phyloP scores from a whole-genome alignment of 306 rosid species.

The Casuarina glauca region DNA sequence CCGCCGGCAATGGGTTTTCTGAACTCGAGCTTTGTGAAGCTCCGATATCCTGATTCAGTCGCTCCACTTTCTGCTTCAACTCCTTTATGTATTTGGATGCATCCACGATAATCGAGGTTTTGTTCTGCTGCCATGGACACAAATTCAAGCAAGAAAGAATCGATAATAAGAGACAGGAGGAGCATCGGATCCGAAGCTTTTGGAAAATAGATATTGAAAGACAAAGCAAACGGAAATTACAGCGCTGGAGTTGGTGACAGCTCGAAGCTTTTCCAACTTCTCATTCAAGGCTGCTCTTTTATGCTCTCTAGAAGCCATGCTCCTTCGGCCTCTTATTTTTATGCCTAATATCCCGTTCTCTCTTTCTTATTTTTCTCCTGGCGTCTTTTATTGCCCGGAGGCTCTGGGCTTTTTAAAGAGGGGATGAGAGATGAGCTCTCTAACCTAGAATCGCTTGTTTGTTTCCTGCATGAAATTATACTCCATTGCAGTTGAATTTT shows the following conservation, averaged over 20 bases:
- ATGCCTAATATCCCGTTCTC: conserved; percentile 16
- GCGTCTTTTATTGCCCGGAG: conserved; percentile 10
- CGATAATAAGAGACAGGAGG: too few relatives aligned
- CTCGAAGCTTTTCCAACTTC: conserved; percentile 55
- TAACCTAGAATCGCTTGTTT: conserved; percentile 33
- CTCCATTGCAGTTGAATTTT: conserved; percentile 17
- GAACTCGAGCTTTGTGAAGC: conserved; percentile 37
- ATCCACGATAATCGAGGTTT: conserved; percentile 72
- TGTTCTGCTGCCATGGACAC: conserved; percentile 49
- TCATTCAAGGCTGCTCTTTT: conserved; percentile 47
- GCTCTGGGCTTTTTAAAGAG: conserved; percentile 24
- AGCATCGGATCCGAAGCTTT: background rate
- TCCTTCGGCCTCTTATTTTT: conserved; percentile 28
- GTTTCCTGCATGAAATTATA: conserved; percentile 32
- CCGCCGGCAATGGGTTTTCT: conserved; percentile 51
- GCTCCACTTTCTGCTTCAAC: conserved; percentile 66
- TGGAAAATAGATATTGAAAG: background rate
- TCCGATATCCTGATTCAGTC: conserved; percentile 50
- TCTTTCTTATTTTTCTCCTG: conserved; percentile 14
- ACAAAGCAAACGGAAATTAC: conserved; percentile 39
- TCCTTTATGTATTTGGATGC: conserved; percentile 70
- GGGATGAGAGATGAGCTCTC: conserved; percentile 13
- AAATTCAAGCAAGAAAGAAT: background rate
- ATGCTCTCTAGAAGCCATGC: conserved; percentile 50
- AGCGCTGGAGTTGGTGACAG: conserved; percentile 67